Percentiles rank a stretch among this genome's conserved stretches.
Conservation (phyloP, 352 stramenopile genomes). For the Globisporangium spinosum region DNA sequence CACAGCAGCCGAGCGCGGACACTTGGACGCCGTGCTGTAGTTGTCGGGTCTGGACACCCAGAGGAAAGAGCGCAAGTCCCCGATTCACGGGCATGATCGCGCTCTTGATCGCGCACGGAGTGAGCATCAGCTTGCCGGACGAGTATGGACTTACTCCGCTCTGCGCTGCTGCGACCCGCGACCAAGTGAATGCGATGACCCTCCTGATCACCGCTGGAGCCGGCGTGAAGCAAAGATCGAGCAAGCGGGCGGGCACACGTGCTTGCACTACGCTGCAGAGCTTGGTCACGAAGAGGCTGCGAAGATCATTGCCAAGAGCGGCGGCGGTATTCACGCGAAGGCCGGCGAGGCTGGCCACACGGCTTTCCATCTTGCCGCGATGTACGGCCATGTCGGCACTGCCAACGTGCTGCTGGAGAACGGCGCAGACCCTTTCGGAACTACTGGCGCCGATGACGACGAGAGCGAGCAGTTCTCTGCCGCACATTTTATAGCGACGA, state of each 20-base stretch:
- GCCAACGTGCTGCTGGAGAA: slow-evolving; percentile 20
- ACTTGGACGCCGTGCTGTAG: slow-evolving; percentile 8
- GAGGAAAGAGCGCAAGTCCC: slow-evolving; percentile 10
- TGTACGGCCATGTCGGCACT: slow-evolving; percentile 25
- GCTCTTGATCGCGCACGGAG: slow-evolving; percentile 9
- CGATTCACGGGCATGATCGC: slow-evolving; percentile 9
- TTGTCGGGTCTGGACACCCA: slow-evolving; percentile 2
- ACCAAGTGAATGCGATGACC: background rate
- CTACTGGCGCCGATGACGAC: background rate
- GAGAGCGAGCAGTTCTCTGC: background rate
- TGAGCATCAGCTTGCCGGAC: slow-evolving; percentile 1
- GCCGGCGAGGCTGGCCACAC: background rate
- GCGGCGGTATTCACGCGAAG: background rate
- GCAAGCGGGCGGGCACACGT: background rate
- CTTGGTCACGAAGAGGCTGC: slow-evolving; percentile 5
- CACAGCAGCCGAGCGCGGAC: slow-evolving; percentile 18
- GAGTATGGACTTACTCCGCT: slow-evolving; percentile 11
- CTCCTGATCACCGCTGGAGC: slow-evolving; percentile 6
- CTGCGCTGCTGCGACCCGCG: slow-evolving; percentile 3
- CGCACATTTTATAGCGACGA: slow-evolving; percentile 8
- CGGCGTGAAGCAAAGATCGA: background rate
- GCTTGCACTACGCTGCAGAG: slow-evolving; percentile 17
- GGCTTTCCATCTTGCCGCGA: slow-evolving; percentile 22
- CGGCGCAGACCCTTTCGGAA: slow-evolving; percentile 4
- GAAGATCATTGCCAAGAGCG: background rate